Evolutionary conservation across 2,329 filamentous ascomycete genomes (phyloP), one percentile per base, ranked within the genome.

Genomic region (Cladophialophora bantiana): DNA sequence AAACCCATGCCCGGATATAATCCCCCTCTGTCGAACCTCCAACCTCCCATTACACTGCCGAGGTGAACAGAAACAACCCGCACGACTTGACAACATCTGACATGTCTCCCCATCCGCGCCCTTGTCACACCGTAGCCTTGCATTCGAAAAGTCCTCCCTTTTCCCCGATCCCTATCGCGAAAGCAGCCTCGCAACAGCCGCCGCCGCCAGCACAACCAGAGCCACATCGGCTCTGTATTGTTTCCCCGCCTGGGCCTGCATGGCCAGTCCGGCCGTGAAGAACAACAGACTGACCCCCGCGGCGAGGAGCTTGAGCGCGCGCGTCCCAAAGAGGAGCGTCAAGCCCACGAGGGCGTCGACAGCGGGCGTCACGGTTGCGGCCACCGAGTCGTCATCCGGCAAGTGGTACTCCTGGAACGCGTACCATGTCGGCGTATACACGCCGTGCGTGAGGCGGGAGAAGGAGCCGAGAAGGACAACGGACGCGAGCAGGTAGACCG

Each of bases 391-490:
- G 36, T 67, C 64, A 26, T 69, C 67, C 15, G 56, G 56, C 10
- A 56, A 36, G 40, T 69, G 67, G 35, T 67, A 65, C 40, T 69
- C 64, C 36, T 69, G 67, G 36, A 67, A 67, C 2, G 60, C 64
- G 57, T 69, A 66, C 26, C 35, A 67, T 38, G 34, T 60, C 12
- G 64, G 67, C 2, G 67, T 69, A 52, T 69, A 66, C 50, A 38
- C 54, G 38, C 64, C 64, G 18, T 67, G 67, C 15, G 67, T 67
- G 57, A 69, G 64, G 18, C 67, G 59, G 26, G 67, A 69, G 32
- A 69, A 69, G 12, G 59, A 38, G 13, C 67, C 64, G 9, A 67
- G 60, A 13, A 69, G 54, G 40, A 65, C 56, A 55, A 69, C 53
- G 48, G 48, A 54, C 13, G 67, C 31, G 34, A 67, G 67, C 15